Base-by-base conservation (phyloP, 352 stramenopile species). In the Lagenidium sp. region DNA sequence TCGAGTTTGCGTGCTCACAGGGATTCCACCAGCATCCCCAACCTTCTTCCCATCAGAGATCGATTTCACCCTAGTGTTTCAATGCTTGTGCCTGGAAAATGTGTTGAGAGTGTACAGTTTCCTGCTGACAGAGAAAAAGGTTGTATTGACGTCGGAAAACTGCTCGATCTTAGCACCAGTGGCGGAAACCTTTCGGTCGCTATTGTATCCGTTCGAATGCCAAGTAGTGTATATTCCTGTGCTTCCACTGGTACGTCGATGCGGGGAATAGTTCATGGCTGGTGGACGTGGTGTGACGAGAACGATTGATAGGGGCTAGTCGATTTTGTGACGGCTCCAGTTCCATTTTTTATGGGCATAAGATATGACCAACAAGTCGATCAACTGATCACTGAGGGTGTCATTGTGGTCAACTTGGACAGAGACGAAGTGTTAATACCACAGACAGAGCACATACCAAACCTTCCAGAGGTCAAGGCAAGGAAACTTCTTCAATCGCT, bases 321-420 rank as follows among this genome's bases (percentile, higher is more conserved):
- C 0, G 77, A 89, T 42, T 86, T 89, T 50, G 62, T 85, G 6
- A 80, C 63, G 6, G 72, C 77, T 4, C 77, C 77, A 1, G 74
- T 89, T 4, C 77, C 77, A 11, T 89, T 87, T 36, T 84, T 89
- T 42, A 86, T 89, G 71, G 77, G 77, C 1, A 60, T 86, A 21
- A 53, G 65, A 0, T 78, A 68, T 0, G 60, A 77, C 23, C 41
- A 61, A 10, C 47, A 58, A 4, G 57, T 74, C 0, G 58, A 75
- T 25, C 52, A 49, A 1, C 38, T 86, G n/a, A 51, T 63, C 1
- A 19, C 42, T 1, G 76, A 89, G 44, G 77, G 75, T 10, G 60
- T 87, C 12, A 60, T 82, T 8, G 56, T 89, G 12, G 74, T 89
- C 32, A 60, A 89, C 56, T 53, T 89, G 16, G 73, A 85, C 46